Percentiles rank a stretch among this genome's conserved stretches.
phyloP scores from a whole-genome alignment of 371 early-diverging fungal species.

The Funneliformis caledonium region DNA sequence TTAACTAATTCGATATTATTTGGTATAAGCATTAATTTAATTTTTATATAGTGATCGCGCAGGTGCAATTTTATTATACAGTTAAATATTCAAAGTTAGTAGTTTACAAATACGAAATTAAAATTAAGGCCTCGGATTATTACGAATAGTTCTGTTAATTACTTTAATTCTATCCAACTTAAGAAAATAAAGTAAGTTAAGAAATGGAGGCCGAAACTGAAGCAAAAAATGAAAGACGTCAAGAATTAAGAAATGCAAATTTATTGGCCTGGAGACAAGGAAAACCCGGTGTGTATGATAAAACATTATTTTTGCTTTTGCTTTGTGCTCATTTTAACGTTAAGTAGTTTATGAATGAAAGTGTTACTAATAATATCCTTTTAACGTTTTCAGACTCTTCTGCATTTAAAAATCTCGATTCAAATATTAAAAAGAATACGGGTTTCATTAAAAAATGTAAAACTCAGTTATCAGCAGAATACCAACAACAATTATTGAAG shows the following conservation, averaged over 20 bases:
- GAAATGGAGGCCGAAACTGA: constrained; percentile 10
- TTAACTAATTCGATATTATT: no score
- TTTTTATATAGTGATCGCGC: no score
- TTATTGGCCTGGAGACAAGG: constrained; percentile 22
- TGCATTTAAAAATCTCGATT: constrained; percentile 73
- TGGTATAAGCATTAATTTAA: no score
- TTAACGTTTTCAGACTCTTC: constrained; percentile 17
- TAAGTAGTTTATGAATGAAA: background rate
- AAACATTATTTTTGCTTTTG: background rate
- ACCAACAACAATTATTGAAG: constrained; percentile 68
- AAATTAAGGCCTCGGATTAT: no score
- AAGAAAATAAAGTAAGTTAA: background rate
- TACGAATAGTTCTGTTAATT: no score
- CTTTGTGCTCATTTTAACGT: no score
- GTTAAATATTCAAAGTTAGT: no score
- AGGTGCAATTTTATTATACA: no score
- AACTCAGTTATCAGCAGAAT: constrained; percentile 79
- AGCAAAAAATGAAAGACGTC: constrained; percentile 31
- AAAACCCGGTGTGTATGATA: constrained; percentile 34
- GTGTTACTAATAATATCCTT: background rate
- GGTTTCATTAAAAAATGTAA: constrained; percentile 94
- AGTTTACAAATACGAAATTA: no score
- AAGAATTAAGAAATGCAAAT: constrained; percentile 27
- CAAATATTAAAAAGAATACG: constrained; percentile 96
- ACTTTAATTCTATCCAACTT: no score